These are phyloP conservation scores for Xylariaceae sp. DNA, from an alignment of 2,329 filamentous ascomycete species.

Conservation along the genomic window DNA sequence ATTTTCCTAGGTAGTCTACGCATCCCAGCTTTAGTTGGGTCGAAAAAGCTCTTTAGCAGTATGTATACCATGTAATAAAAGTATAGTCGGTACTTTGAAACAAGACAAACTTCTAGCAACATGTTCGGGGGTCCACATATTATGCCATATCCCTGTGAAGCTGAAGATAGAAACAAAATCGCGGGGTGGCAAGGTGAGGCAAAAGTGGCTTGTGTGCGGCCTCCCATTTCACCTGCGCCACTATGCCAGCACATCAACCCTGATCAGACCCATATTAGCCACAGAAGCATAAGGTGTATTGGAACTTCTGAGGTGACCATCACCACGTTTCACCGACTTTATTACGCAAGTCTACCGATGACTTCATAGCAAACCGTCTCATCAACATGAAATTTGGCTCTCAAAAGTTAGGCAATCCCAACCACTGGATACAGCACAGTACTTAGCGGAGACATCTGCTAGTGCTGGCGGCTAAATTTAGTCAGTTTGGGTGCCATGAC, in stretches of 20 bases:
- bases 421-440: background rate
- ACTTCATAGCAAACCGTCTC: slow-evolving; percentile 19
- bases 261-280: slow-evolving; percentile 22
- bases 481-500: background rate
- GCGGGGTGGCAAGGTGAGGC: slow-evolving; percentile 20
- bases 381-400: background rate
- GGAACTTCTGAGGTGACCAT: slow-evolving; percentile 7
- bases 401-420: background rate
- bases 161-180: slow-evolving; percentile 19
- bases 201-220: slow-evolving; percentile 28
- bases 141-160: slow-evolving; percentile 23
- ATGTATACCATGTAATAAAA: no score
- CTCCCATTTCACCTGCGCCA: slow-evolving; percentile 21
- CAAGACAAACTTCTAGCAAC: no score
- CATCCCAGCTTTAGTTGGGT: background rate
- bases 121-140: background rate
- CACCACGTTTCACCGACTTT: slow-evolving; percentile 16
- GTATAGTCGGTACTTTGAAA: background rate
- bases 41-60: background rate
- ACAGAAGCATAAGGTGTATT: slow-evolving; percentile 5
- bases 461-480: background rate
- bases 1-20: no score
- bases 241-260: slow-evolving; percentile 17
- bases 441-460: background rate
- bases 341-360: slow-evolving; percentile 7